phyloP scores from a whole-genome alignment of 1,284 basidiomycete species.

The Heterobasidion parviporum region DNA sequence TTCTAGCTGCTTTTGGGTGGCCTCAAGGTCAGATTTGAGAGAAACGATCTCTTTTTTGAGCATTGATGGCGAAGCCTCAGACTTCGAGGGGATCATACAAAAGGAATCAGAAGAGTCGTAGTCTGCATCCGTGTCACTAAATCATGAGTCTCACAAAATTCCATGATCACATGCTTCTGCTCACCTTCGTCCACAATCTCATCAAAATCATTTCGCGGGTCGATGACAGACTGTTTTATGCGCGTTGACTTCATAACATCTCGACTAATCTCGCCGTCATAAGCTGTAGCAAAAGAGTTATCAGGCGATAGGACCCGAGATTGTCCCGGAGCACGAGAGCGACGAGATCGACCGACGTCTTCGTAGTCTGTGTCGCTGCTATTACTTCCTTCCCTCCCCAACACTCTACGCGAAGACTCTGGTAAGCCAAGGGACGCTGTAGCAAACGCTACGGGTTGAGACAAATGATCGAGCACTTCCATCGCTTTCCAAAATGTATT shows the following conservation, averaged over 20 bases:
- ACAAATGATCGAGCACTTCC: conserved; percentile 72
- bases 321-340: conserved; percentile 18
- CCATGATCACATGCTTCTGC: conserved; percentile 1
- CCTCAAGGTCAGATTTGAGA: conserved; percentile 52
- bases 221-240: conserved; percentile 15
- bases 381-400: conserved; percentile 37
- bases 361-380: conserved; percentile 62
- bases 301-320: conserved; percentile 22
- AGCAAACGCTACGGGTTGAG: conserved; percentile 79
- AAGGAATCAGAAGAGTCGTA: conserved; percentile 73
- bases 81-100: conserved; percentile 56
- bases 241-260: conserved; percentile 8
- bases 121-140: conserved; percentile 12
- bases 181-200: conserved; percentile 34
- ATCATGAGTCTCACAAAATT: too few species aligned
- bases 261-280: conserved; percentile 14
- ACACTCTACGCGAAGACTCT: conserved; percentile 20
- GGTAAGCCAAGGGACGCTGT: conserved; percentile 58
- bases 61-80: conserved; percentile 37
- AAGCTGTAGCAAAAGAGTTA: conserved; percentile 16
- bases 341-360: conserved; percentile 25
- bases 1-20: conserved; percentile 46
- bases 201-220: conserved; percentile 26
- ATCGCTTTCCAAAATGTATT: conserved; percentile 82
- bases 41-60: conserved; percentile 58